A percentile compares a stretch with the other conserved stretches of the same genome.
phyloP scores from a whole-genome alignment of 305 asterid species.

The Plantago coronopus region DNA sequence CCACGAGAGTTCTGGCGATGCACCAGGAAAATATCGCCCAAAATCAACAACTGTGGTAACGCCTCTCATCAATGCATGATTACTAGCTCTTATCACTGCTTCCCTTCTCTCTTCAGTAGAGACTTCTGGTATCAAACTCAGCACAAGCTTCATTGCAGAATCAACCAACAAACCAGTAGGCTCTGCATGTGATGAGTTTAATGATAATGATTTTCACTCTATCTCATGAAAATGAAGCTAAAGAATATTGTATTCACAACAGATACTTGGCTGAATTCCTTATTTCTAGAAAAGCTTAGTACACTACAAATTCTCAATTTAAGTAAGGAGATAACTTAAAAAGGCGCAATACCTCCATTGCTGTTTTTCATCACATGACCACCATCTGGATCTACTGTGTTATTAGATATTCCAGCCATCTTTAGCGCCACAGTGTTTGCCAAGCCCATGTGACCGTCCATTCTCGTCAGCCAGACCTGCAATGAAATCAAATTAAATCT shows the following conservation, averaged over 20 bases:
- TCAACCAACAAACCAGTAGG: slow-evolving; percentile 89
- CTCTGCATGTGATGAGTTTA: slow-evolving; percentile 48
- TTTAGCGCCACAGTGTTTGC: slow-evolving; percentile 80
- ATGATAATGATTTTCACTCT: not conserved
- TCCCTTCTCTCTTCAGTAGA: slow-evolving; percentile 75
- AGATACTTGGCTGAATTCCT: slow-evolving; percentile 13
- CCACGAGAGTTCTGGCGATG: slow-evolving; percentile 67
- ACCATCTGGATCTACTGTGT: slow-evolving; percentile 62
- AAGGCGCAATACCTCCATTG: slow-evolving; percentile 49
- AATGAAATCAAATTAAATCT: slow-evolving; percentile 19
- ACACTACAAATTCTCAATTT: slow-evolving; percentile 8
- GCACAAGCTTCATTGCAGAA: slow-evolving; percentile 86
- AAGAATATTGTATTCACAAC: slow-evolving; percentile 3
- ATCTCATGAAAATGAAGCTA: slow-evolving; percentile 13
- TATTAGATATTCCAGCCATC: slow-evolving; percentile 56
- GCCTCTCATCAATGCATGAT: slow-evolving; percentile 72
- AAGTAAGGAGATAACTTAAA: slow-evolving; percentile 5
- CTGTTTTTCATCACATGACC: slow-evolving; percentile 63
- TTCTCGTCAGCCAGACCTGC: slow-evolving; percentile 88
- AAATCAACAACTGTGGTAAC: slow-evolving; percentile 88
- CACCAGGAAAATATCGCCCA: slow-evolving; percentile 89
- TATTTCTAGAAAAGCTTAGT: slow-evolving; percentile 5
- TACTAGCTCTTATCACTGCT: slow-evolving; percentile 76
- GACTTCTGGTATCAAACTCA: slow-evolving; percentile 61
- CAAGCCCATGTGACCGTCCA: slow-evolving; percentile 99